Evolutionary conservation across 345 rosid species (phyloP).

Genomic region (Eucalyptus leucophloia): DNA sequence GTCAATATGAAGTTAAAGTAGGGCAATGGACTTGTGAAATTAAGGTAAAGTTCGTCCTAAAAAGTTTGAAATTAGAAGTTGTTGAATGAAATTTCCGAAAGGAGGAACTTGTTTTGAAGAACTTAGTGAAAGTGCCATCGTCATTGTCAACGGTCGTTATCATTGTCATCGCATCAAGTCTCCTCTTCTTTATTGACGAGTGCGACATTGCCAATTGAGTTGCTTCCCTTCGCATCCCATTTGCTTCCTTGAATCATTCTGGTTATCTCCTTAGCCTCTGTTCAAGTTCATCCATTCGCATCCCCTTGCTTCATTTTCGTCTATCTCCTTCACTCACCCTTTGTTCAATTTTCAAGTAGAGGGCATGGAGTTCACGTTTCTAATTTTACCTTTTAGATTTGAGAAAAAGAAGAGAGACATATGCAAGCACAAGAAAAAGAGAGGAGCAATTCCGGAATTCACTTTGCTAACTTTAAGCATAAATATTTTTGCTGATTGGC

Average conservation of each 20-base stretch:
- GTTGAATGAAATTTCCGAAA: neutral
- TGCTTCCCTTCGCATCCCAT: neutral
- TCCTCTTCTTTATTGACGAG: neutral
- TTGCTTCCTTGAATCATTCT: neutral
- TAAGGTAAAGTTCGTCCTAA: neutral
- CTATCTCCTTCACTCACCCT: neutral
- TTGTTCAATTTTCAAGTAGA: neutral
- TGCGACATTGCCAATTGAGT: neutral
- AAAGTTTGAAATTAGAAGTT: neutral
- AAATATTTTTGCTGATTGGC: neutral
- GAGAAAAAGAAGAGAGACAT: no score
- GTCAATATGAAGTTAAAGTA: neutral
- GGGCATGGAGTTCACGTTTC: neutral
- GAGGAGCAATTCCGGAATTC: neutral
- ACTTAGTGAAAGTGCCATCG: fast-evolving
- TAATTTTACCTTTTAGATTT: no score
- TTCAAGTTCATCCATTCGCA: neutral
- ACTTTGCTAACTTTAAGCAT: neutral
- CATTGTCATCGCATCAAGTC: neutral
- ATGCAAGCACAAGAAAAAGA: no score
- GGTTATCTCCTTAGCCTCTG: neutral
- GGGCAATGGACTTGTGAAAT: neutral
- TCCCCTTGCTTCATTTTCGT: neutral
- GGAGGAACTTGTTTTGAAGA: neutral
- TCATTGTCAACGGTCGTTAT: neutral